Evolutionary conservation across 2,329 filamentous ascomycete genomes (phyloP), one percentile per base, ranked within the genome.

Genomic region (Neonectria ditissima): DNA sequence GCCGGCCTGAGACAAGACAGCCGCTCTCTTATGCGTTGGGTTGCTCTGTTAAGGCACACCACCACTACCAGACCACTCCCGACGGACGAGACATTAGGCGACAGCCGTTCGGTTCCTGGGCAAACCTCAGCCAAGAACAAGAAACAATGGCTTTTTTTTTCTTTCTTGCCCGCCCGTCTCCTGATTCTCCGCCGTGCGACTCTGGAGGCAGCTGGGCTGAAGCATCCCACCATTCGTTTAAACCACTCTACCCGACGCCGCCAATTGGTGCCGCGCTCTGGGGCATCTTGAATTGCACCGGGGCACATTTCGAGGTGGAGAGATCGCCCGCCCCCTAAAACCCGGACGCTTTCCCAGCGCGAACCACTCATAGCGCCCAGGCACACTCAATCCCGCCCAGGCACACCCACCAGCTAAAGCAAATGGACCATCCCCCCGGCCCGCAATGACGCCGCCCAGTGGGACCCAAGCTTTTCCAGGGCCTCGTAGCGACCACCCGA

Each of bases 1-100:
- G 56, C 45, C 50, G 56, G 48, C 56, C 48, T 47, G 56, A 59
- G 56, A 59, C 56, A 53, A 32, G 16, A 45, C 28, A 41, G 30
- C 48, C 51, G 52, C 5, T 37, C 34, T 37, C 6, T 37, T 8
- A 37, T 37, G 34, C 34, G 14, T 6, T 37, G 6, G 34, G 34
- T 37, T 37, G 34, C 34, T 45, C 28, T 14, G 20, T 34, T n/a
- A 47, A n/a, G 32, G 48, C 47, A 41, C 37, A 41, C 37, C 37
- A 41, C 37, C 37, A 41, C 37, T n/a, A 41, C 37, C n/a, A 41
- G 14, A 14, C 34, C 5, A n/a, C 14, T 14, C 30, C 9, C n/a
- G 28, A 32, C 30, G 14, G 13, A n/a, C 34, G 34, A 37, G 34
- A 37, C 34, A 37, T 41, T 41, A 41, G 37, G n/a, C 10, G 16